phyloP scores from a whole-genome alignment of 2,329 filamentous ascomycete species.

The Aspergillus thermomutatus region DNA sequence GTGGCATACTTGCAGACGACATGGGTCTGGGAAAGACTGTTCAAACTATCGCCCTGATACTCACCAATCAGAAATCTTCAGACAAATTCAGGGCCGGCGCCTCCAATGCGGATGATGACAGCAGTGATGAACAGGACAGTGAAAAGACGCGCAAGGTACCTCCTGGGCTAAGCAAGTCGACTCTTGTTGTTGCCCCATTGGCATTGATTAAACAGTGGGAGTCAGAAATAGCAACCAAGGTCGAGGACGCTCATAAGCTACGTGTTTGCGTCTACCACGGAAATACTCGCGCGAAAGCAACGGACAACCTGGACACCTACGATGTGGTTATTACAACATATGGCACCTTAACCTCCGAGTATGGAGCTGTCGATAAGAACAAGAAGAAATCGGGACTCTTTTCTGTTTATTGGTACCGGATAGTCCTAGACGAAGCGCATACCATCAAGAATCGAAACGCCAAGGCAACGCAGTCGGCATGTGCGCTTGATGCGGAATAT shows the following conservation, averaged over 20 bases:
- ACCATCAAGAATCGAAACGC: constrained; percentile 98
- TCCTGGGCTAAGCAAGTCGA: constrained; percentile 68
- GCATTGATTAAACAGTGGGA: constrained; percentile 98
- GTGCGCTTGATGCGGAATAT: constrained; percentile 77
- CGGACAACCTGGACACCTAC: constrained; percentile 73
- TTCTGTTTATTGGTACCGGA: constrained; percentile 88
- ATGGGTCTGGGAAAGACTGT: constrained; percentile 95
- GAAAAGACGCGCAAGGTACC: constrained; percentile 62
- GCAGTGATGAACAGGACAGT: constrained; percentile 42
- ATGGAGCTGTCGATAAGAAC: constrained; percentile 64
- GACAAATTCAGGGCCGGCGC: constrained; percentile 29
- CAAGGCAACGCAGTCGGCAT: constrained; percentile 91
- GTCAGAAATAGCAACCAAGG: constrained; percentile 80
- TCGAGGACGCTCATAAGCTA: constrained; percentile 65
- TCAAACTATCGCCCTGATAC: constrained; percentile 83
- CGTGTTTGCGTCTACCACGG: constrained; percentile 91
- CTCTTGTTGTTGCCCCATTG: constrained; percentile 86
- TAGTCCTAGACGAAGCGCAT: constrained; percentile 94
- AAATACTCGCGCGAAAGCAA: constrained; percentile 74
- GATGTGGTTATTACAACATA: constrained; percentile 98
- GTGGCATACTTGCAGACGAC: constrained; percentile 92
- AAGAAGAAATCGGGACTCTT: constrained; percentile 77
- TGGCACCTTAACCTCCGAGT: constrained; percentile 89
- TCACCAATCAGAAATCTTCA: constrained; percentile 73
- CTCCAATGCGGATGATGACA: constrained; percentile 46